phyloP scores from a whole-genome alignment of 805 yeast genomes.

The Yarrowia deformans region DNA sequence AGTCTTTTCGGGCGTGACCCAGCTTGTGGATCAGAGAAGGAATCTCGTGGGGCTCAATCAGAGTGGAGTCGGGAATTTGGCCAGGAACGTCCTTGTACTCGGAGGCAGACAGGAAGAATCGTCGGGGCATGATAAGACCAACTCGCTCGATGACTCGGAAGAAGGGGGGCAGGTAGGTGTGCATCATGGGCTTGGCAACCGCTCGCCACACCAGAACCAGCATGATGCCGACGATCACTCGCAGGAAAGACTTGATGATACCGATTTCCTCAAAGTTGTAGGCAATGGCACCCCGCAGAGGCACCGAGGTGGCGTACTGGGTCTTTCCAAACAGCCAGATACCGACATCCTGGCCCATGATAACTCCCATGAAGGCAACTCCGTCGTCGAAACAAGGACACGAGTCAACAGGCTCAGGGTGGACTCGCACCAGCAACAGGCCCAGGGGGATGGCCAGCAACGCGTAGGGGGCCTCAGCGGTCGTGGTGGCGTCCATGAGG shows the following conservation, averaged over 20 bases:
- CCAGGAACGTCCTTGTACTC: constrained; percentile 50
- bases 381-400: constrained; percentile 97
- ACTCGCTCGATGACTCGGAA: constrained; percentile 54
- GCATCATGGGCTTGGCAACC: constrained; percentile 70
- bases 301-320: constrained; percentile 7
- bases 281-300: constrained; percentile 42
- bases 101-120: constrained; percentile 51
- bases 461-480: constrained; percentile 34
- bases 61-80: constrained; percentile 50
- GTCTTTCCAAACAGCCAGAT: constrained; percentile 39
- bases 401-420: constrained; percentile 85
- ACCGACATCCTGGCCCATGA: constrained; percentile 74
- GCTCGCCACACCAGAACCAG: constrained; percentile 77
- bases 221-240: constrained; percentile 68
- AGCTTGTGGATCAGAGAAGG: constrained; percentile 47
- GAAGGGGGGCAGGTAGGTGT: constrained; percentile 64
- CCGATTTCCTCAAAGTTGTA: constrained; percentile 41
- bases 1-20: constrained; percentile 49
- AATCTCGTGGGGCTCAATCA: constrained; percentile 49
- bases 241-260: constrained; percentile 50
- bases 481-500: constrained; percentile 57
- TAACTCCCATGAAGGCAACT: constrained; percentile 90
- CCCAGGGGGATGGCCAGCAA: constrained; percentile 50
- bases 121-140: constrained; percentile 54
- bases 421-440: constrained; percentile 65